Percentiles rank a stretch among this genome's conserved stretches.
phyloP scores from a whole-genome alignment of 805 yeast genomes.

The Yamadazyma olivae region DNA sequence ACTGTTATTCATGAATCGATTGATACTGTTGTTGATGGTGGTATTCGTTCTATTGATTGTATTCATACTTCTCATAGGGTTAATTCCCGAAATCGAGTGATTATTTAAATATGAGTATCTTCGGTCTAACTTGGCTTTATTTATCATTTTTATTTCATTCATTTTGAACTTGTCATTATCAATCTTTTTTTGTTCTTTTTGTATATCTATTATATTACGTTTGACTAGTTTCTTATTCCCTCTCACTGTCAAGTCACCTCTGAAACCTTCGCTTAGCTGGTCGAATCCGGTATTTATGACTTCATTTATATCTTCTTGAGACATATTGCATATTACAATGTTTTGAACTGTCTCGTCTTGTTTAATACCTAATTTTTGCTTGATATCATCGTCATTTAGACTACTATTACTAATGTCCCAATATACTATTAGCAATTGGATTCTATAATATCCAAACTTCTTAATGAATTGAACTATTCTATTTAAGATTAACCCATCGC shows the following conservation, averaged over 20 bases:
- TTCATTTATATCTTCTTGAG: conserved; percentile 22
- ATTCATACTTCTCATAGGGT: conserved; percentile 4
- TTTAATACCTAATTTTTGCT: conserved; percentile 13
- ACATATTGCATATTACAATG: conserved; percentile 33
- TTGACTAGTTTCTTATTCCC: conserved; percentile 22
- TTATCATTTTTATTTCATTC: conserved; percentile 22
- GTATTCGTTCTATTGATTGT: conserved; percentile 2
- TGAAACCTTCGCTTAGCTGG: conserved; percentile 19
- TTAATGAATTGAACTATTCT: conserved; percentile 33
- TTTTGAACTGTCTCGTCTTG: conserved; percentile 15
- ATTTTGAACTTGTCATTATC: conserved; percentile 15
- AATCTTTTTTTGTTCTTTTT: not conserved
- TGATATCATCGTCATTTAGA: conserved; percentile 14
- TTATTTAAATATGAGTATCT: conserved; percentile 31
- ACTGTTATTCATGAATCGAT: not conserved
- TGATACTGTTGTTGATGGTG: conserved; percentile 1
- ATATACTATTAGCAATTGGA: conserved; percentile 37
- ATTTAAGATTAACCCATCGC: conserved; percentile 34
- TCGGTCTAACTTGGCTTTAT: conserved; percentile 25
- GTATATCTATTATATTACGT: conserved; percentile 1
- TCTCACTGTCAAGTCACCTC: conserved; percentile 26
- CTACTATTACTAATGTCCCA: conserved; percentile 36
- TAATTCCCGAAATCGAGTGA: conserved; percentile 16
- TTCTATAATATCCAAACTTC: conserved; percentile 33
- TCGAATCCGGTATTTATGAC: conserved; percentile 21